Evolutionary conservation across 2,329 filamentous ascomycete genomes (phyloP).

Genomic region (Bipolaris bicolor): DNA sequence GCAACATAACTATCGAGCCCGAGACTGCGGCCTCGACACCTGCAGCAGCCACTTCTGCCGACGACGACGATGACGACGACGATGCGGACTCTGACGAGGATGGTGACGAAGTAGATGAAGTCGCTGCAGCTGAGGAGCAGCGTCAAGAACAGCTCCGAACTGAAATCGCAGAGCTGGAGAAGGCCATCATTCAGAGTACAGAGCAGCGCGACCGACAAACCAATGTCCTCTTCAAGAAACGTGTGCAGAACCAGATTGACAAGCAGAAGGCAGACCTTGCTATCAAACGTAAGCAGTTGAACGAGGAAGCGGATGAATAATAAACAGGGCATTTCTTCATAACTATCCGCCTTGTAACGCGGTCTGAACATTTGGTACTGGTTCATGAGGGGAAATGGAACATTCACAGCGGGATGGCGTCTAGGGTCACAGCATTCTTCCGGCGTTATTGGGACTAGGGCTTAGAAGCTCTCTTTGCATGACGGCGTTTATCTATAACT

Average conservation of each 20-base stretch:
- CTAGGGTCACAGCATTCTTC: slow-evolving; percentile 7
- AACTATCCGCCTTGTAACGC: background rate
- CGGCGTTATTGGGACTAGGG: slow-evolving; percentile 2
- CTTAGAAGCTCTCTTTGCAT: background rate
- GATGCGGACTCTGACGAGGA: slow-evolving; percentile 51
- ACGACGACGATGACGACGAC: slow-evolving; percentile 54
- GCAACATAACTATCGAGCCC: slow-evolving; percentile 35
- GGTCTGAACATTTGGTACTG: background rate
- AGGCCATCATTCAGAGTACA: slow-evolving; percentile 54
- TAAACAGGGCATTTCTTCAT: background rate
- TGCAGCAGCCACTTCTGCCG: slow-evolving; percentile 43
- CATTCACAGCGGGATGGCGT: slow-evolving; percentile 9
- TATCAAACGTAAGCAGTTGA: slow-evolving; percentile 58
- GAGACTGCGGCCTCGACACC: slow-evolving; percentile 43
- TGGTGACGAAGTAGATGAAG: slow-evolving; percentile 57
- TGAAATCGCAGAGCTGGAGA: slow-evolving; percentile 62
- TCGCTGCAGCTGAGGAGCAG: slow-evolving; percentile 55
- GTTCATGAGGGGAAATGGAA: background rate
- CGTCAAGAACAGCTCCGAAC: slow-evolving; percentile 55
- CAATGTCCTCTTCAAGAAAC: slow-evolving; percentile 58
- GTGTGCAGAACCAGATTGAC: slow-evolving; percentile 57
- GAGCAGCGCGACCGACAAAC: slow-evolving; percentile 52
- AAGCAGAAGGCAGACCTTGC: slow-evolving; percentile 57
- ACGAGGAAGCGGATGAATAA: slow-evolving; percentile 37
- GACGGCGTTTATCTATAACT: slow-evolving; percentile 1